Evolutionary conservation across 768 basidiomycete genomes (phyloP), one percentile per base, ranked within the genome.

Genomic region (Boletellus ananas): DNA sequence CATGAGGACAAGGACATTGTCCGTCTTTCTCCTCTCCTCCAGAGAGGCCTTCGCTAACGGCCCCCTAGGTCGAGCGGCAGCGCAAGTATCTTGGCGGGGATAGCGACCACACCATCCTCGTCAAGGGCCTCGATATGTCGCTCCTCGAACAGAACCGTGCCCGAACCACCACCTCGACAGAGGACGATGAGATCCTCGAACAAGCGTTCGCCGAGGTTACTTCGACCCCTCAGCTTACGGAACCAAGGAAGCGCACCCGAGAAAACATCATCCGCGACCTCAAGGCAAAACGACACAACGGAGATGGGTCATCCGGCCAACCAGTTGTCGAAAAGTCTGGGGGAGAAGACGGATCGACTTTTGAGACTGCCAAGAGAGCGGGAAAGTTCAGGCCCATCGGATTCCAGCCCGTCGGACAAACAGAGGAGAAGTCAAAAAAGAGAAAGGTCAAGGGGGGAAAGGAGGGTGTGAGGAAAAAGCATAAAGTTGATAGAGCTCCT

Each of bases 101-200:
- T 64, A 81, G 83, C 36, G 78, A 87, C 50, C 92, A 94, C 64
- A 84, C 90, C 11, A 79, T 94, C 49, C 80, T 94, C 11, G 90
- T 94, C 36, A 95, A 93, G 62, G 91, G 91, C 23, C 82, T 97
- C 40, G 94, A 97, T 63, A 77, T 86, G 56, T 86, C 90, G 0
- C 78, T 96, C 7, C 74, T 96, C 14, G 87, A 91, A 60, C 88
- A 91, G 58, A 84, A 87, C 55, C 92, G 84, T 68, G 85, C 86
- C 3, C 82, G 84, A 34, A 74, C 72, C 2, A 70, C 74, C 3
- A 66, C 73, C n/a, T 72, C 79, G 13, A 72, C 75, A 4, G 84
- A 84, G 41, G 87, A 89, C 57, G 90, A 95, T 52, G 90, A 89
- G 12, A 76, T 80, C 2, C 82, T 94, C 23, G 94, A 97, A 63